These are phyloP conservation scores for Hyaloscypha finlandica DNA, from an alignment of 495 filamentous ascomycete species.

Conservation along the genomic window DNA sequence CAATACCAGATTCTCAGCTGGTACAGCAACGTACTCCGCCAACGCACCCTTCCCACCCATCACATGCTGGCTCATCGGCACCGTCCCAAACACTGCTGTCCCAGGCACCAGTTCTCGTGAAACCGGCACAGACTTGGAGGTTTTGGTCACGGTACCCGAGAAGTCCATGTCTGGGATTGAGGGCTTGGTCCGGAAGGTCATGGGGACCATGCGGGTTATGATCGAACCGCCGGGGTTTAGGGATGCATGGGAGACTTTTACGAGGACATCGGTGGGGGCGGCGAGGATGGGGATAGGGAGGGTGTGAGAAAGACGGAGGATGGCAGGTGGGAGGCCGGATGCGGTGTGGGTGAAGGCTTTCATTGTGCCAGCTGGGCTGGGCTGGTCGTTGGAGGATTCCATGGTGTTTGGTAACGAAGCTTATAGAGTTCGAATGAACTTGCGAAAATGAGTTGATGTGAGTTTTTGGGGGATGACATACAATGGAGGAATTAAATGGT, in stretches of 20 bases:
- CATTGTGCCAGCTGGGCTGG: too few species aligned
- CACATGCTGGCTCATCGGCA: constrained; percentile 29
- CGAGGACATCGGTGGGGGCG: constrained; percentile 34
- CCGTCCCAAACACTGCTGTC: constrained; percentile 26
- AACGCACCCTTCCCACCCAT: constrained; percentile 37
- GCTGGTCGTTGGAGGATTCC: too few species aligned
- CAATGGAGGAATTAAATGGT: too few species aligned
- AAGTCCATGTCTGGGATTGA: constrained; percentile 47
- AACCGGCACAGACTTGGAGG: not conserved
- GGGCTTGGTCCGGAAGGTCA: constrained; percentile 37
- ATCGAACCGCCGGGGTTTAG: constrained; percentile 46
- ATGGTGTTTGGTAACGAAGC: too few species aligned
- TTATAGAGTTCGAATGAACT: too few species aligned
- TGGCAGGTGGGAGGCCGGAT: not conserved
- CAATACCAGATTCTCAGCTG: constrained; percentile 29
- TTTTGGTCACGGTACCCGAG: too few species aligned
- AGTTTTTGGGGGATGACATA: too few species aligned
- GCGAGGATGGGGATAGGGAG: constrained; percentile 31
- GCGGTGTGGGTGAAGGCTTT: too few species aligned
- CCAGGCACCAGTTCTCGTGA: not conserved
- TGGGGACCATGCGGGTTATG: constrained; percentile 38
- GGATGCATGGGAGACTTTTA: constrained; percentile 40
- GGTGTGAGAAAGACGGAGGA: constrained; percentile 31
- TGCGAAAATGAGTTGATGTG: too few species aligned
- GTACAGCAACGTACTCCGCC: constrained; percentile 38